Evolutionary conservation across 2,329 filamentous ascomycete species (phyloP), one percentile per base, ranked within the genome.

Genomic region (Raffaelea albimanens): DNA sequence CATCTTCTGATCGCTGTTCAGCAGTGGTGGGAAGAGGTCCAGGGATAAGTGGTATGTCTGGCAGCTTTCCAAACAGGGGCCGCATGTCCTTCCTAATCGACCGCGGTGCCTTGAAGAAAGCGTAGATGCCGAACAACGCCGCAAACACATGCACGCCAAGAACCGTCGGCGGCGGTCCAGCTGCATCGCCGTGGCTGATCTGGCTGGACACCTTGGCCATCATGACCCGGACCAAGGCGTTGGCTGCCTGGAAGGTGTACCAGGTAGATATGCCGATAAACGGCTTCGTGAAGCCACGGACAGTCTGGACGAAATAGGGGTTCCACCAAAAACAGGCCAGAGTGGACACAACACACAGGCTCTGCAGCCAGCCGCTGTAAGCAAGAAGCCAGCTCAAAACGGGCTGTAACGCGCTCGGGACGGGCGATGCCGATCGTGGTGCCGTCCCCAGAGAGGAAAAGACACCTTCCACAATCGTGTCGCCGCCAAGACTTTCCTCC

Each of bases 301-400:
- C 67, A 3, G 73, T 75, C 55, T 82, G 71, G 31, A 76, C 71
- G 53, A 85, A 76, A 50, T 74, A 75, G 0, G 82, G 81, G 52
- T 86, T 87, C 83, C 83, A 87, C 73, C 79, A 83, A 13, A 74
- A 63, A 3, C 79, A 73, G 18, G 50, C 52, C 9, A 55, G 11
- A 14, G 52, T 54, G 3, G 50, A 44, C 3, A n/a, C 49, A 11
- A 55, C 11, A 20, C 53, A 54, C 1, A 51, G 39, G 4, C 38
- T 38, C 36, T 41, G 52, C 21, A 54, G 40, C 8, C 31, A 41
- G 16, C 8, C 65, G 1, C 64, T 54, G 0, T 56, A 57, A 10
- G 29, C 25, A 1, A 73, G 75, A 5, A 78, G 56, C 20, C 21
- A 23, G 11, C 14, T 8, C 20, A 18, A 21, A 21, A 9, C 8